Conservation (phyloP, 257 asterid species). For the Fraxinus anomala region DNA sequence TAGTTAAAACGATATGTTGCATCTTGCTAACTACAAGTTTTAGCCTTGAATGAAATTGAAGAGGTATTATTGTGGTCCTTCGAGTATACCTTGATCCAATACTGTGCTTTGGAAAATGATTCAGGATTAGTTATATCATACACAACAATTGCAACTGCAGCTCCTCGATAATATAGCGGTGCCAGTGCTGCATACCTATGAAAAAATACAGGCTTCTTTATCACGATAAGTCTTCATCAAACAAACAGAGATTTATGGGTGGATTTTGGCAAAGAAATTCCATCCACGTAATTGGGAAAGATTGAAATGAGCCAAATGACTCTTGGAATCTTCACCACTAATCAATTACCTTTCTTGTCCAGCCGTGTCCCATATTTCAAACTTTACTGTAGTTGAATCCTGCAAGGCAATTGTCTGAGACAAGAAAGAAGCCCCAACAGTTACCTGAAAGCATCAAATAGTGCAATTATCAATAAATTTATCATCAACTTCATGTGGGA, state of each 20-base stretch:
- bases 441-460: slow-evolving; percentile 59
- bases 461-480: not conserved
- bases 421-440: slow-evolving; percentile 90
- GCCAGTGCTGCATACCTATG: slow-evolving; percentile 85
- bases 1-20: not conserved
- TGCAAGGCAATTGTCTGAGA: slow-evolving; percentile 97
- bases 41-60: not conserved
- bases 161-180: slow-evolving; percentile 86
- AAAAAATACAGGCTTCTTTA: slow-evolving; percentile 18
- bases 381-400: slow-evolving; percentile 92
- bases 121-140: slow-evolving; percentile 96
- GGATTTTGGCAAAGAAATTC: not conserved
- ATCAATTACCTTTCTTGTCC: slow-evolving; percentile 88
- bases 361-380: slow-evolving; percentile 99
- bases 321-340: slow-evolving; percentile 1
- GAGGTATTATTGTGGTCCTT: not conserved
- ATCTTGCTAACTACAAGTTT: not conserved
- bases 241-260: slow-evolving; percentile 7
- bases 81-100: slow-evolving; percentile 79
- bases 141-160: slow-evolving; percentile 83
- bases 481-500: slow-evolving; percentile 4
- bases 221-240: slow-evolving; percentile 12
- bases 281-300: not conserved
- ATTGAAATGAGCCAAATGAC: slow-evolving; percentile 8
- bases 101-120: slow-evolving; percentile 77